Base-by-base conservation (phyloP, 176 grass and related monocot genomes). In the Oryza nivara region DNA sequence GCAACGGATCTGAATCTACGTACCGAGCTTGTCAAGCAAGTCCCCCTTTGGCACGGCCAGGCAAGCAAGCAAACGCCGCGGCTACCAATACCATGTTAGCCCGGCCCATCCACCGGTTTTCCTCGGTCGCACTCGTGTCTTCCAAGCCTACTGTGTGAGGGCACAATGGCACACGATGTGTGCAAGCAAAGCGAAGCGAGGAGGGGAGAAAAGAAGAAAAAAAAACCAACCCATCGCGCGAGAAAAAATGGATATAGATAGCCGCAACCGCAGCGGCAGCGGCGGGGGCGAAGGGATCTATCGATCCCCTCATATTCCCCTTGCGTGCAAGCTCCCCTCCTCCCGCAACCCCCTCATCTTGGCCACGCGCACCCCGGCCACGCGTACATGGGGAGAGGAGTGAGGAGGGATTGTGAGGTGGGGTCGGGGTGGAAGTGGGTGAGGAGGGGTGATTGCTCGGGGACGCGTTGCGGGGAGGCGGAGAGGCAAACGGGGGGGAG, bases 321-420 rank as follows among this genome's bases (percentile, higher is more conserved):
- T 97, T 92, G 91, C 94, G 94, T 97, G 89, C 89, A 92, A 88
- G 91, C 89, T 88, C 79, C 70, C 82, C n/a, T 64, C 32, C 77
- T 74, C 23, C 38, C 5, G 17, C 17, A 54, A 4, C 51, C 51
- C 38, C 20, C 47, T 40, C 34, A 35, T 60, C 41, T 68, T 63
- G n/a, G 65, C 75, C 72, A 97, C 90, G 91, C 65, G 77, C 79
- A 80, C 88, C 52, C 74, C 12, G 63, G 63, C 13, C 30, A 28
- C 44, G 36, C 7, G 28, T 67, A n/a, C 65, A 61, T 65, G 22
- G 1, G 2, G 28, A 30, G 28, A 30, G 28, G 28, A 30, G 77
- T 47, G 48, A 46, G 2, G 45, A 2, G 1, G 48, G 20, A 30
- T 4, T 8, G 20, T n/a, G 58, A 2, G 58, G 79, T 7, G 67